Evolutionary conservation across 306 rosid genomes (phyloP), one percentile per base, ranked within the genome.

Genomic region (Coriaria nepalensis): DNA sequence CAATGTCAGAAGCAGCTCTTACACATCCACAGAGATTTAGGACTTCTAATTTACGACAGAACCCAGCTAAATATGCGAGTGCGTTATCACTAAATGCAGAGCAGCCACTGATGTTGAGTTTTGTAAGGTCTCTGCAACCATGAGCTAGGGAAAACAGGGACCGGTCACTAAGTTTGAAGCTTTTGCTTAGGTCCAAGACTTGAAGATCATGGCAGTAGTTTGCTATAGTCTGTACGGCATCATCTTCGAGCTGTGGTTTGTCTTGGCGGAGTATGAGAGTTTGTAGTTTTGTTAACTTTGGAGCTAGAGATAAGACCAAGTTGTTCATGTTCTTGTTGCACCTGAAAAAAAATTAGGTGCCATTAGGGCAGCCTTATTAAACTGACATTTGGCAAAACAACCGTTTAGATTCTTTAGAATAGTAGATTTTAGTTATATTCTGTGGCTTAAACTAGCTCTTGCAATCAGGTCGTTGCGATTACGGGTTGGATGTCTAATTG

Each of bases 101-200:
- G 46, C 96, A 85, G 10, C 86, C 98, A 37, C 96, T 85, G 73
- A 92, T 75, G 61, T 85, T 79, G 10, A 92, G 86, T 61, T 68
- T 75, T 9, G 66, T 65, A 38, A 92, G 94, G 53, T 78, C 74
- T 4, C 44, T 77, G 51, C 98, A 92, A 29, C 94, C 96, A 42
- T 13, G 75, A 34, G 96, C 88, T 29, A 92, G 47, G 47, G 86
- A 78, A 51, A 68, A 69, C 4, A 92, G 64, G 41, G 98, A 92
- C 10, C 60, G 8, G 59, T 85, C 98, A 4, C 72, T 73, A 46
- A 92, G 96, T 72, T 66, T 85, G 77, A 86, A 92, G 63, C 98
- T 82, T 75, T 86, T 92, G 76, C 98, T 85, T 29, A 92, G 93
- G 72, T 92, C 94, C 65, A 92, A 78, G 55, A 78, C 70, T 80